Evolutionary conservation across 2,329 filamentous ascomycete species (phyloP).

Genomic region (Dactylonectria estremocensis): DNA sequence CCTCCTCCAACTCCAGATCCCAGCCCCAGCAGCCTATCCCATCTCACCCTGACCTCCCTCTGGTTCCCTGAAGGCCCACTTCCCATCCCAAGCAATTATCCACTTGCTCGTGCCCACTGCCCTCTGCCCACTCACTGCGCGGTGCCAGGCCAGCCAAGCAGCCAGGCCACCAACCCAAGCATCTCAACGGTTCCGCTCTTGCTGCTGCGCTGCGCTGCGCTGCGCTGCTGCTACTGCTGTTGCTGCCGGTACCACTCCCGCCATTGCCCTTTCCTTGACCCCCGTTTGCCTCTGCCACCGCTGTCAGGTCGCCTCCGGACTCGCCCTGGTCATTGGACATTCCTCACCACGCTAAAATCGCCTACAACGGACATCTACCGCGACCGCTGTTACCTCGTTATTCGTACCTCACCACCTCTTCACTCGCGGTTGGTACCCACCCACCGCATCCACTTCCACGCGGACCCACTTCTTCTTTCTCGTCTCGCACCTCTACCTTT

Average conservation of each 20-base stretch:
- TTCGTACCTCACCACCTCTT: constrained; percentile 36
- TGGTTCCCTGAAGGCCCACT: constrained; percentile 51
- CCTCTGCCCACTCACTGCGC: constrained; percentile 37
- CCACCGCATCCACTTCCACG: constrained; percentile 38
- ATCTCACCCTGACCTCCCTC: constrained; percentile 41
- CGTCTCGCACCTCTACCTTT: constrained; percentile 41
- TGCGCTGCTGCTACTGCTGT: constrained; percentile 11
- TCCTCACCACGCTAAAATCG: constrained; percentile 28
- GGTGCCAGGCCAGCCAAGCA: constrained; percentile 26
- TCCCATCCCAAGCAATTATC: constrained; percentile 43
- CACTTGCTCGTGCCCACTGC: constrained; percentile 38
- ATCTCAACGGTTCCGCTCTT: constrained; percentile 46
- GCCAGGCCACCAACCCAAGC: constrained; percentile 33
- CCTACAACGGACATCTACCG: constrained; percentile 28
- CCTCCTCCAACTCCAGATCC: constrained; percentile 45
- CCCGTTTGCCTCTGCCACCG: constrained; percentile 2
- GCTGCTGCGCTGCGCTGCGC: constrained; percentile 34
- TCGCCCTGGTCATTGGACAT: constrained; percentile 21
- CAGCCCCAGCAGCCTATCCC: constrained; percentile 44
- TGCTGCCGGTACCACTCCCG: not conserved
- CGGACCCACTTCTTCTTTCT: constrained; percentile 43
- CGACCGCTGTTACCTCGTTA: constrained; percentile 26
- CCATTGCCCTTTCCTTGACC: not conserved
- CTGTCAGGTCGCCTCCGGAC: constrained; percentile 21
- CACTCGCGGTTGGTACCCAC: constrained; percentile 34